Percentiles rank a stretch among this genome's conserved stretches.
phyloP scores from a whole-genome alignment of 495 filamentous ascomycete species.

The Xylaria flabelliformis region DNA sequence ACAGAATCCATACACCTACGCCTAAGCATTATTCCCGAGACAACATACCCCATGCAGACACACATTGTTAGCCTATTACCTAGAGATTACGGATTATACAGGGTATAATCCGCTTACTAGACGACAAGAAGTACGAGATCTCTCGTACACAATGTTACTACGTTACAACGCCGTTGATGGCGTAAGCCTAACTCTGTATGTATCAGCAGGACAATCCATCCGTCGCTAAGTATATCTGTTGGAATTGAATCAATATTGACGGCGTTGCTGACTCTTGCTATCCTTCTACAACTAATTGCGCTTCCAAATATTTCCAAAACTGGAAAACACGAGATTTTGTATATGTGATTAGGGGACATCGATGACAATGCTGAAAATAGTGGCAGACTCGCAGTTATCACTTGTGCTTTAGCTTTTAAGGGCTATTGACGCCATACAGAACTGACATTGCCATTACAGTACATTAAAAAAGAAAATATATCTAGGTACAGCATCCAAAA shows the following conservation, averaged over 20 bases:
- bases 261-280: neutral
- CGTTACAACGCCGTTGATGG: no score
- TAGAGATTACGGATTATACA: neutral
- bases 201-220: neutral
- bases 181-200: neutral
- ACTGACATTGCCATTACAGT: neutral
- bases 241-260: neutral
- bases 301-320: neutral
- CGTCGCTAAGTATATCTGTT: neutral
- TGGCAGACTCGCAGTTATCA: neutral
- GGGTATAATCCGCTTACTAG: neutral
- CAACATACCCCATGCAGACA: neutral
- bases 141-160: no score
- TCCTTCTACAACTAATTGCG: neutral
- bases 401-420: neutral
- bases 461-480: neutral
- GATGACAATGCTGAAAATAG: neutral
- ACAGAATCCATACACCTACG: neutral
- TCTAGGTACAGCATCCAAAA: neutral
- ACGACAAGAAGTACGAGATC: neutral
- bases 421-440: neutral
- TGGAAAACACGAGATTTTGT: neutral
- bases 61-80: neutral
- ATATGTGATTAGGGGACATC: neutral
- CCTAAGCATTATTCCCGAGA: neutral